Evolutionary conservation across 2,329 filamentous ascomycete genomes (phyloP), one percentile per base, ranked within the genome.

Genomic region (Ophiocordyceps camponoti-leonardi): DNA sequence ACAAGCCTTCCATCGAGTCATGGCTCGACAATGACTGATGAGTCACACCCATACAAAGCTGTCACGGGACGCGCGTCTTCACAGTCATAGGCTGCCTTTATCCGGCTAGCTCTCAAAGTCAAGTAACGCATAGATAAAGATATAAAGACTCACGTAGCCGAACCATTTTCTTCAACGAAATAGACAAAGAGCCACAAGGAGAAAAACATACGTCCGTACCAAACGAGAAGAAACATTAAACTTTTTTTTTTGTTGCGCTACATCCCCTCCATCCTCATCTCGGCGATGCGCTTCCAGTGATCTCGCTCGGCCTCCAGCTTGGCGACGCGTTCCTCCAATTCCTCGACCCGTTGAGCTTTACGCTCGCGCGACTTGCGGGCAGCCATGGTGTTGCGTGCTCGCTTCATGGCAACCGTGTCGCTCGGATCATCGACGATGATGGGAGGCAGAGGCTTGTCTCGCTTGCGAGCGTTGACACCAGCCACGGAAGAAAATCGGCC

Each of bases 361-460:
- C 86, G 81, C 57, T 86, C 81, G 45, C 90, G 81, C 48, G 87
- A 94, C 67, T 94, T 94, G 53, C 90, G 86, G 55, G 90, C 90
- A 18, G 90, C 90, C 61, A 93, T 75, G 10, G 87, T 94, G 63
- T 95, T 96, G 53, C 87, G 83, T 44, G 87, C 88, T 61, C 90
- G 84, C 79, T 95, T 95, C 72, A 88, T 76, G 19, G 86, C 86
- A n/a, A 83, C 61, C 11, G 74, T 75, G 56, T 95, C 88, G 40
- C 55, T 66, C 1, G 79, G 75, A 53, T 95, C 85, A 26, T 81
- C 76, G 35, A 87, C 75, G 49, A 82, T 67, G 59, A 94, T 88
- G 7, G 81, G 80, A 50, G 83, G 81, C 46, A 94, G 69, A 50
- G 83, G 80, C 72, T 88, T 90, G 58, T 86, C 79, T 51, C 85